Evolutionary conservation across 2,329 filamentous ascomycete genomes (phyloP), one percentile per base, ranked within the genome.

Genomic region (Pseudogymnoascus sp.): DNA sequence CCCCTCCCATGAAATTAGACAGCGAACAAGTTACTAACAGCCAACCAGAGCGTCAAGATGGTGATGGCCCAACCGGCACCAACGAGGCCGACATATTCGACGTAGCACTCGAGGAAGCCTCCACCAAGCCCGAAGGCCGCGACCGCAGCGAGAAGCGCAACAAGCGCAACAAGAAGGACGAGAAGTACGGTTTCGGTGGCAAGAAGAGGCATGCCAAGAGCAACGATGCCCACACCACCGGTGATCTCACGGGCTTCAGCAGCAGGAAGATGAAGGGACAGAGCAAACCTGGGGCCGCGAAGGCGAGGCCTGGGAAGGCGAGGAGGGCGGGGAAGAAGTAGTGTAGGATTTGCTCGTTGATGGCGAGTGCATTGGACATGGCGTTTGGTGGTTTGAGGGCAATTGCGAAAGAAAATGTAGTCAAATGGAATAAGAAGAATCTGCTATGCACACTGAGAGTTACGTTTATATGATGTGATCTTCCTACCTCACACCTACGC

Each of bases 131-230:
- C 64, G 77, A 76, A 28, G 70, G 73, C 66, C 73, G 71, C 64
- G 75, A 78, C 65, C 71, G 75, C 67, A 69, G 67, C 48, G 73
- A 76, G 61, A 75, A 76, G 67, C 76, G 78, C 64, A 89, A 87
- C 73, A 98, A 98, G 81, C 88, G 95, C 66, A 85, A 90, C 75
- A 96, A 96, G 86, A 96, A 96, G 81, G 88, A 99, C 75, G 84
- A 90, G 69, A 97, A 96, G 80, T 98, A 88, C 75, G 95, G 95
- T 23, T 96, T 93, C 73, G 95, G 95, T 66, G 95, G 95, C 71
- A 97, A 96, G 86, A 99, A 99, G 83, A 83, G 89, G 63, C 87
- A 92, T 75, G 78, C 83, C 64, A 99, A 99, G 85, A 96, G 92
- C 66, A 92, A 92, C 70, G 93, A 97, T 77, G 92, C 93, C 60